Conservation (phyloP, 306 rosid genomes). For the Pyrus betulifolia region DNA sequence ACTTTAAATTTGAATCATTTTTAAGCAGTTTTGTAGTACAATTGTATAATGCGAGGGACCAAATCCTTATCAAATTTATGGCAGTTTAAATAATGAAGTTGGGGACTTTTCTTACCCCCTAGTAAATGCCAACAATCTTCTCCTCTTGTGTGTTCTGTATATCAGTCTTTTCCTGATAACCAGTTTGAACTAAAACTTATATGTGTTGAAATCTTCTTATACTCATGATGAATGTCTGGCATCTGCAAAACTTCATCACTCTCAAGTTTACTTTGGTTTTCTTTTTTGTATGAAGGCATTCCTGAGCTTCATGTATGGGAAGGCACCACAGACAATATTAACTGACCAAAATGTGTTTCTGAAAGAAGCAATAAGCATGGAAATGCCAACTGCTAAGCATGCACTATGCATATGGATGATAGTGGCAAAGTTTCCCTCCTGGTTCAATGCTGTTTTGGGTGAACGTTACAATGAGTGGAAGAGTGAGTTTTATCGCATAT, state of each 20-base stretch:
- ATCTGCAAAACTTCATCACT: constrained; percentile 7
- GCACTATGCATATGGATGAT: constrained; percentile 98
- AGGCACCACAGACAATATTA: constrained; percentile 82
- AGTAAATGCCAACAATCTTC: background rate
- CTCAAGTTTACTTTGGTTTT: constrained; percentile 27
- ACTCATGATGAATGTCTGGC: background rate
- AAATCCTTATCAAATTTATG: background rate
- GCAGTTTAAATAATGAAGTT: background rate
- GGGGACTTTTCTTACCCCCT: background rate
- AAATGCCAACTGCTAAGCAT: constrained; percentile 70
- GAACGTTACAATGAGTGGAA: constrained; percentile 98
- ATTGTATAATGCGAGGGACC: background rate
- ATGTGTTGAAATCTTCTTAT: background rate
- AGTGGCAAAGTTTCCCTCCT: constrained; percentile 92
- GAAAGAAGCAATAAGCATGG: constrained; percentile 78
- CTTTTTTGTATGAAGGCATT: constrained; percentile 58
- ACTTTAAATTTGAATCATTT: background rate
- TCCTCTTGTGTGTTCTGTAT: background rate
- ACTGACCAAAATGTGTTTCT: constrained; percentile 88
- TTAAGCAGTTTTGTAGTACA: background rate
- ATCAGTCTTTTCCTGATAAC: background rate
- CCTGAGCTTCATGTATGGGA: constrained; percentile 86
- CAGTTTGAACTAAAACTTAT: background rate
- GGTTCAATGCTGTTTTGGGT: constrained; percentile 95
- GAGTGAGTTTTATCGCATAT: constrained; percentile 74